Base-by-base conservation (phyloP, 805 yeast species). In the Lipomyces mesembrius region DNA sequence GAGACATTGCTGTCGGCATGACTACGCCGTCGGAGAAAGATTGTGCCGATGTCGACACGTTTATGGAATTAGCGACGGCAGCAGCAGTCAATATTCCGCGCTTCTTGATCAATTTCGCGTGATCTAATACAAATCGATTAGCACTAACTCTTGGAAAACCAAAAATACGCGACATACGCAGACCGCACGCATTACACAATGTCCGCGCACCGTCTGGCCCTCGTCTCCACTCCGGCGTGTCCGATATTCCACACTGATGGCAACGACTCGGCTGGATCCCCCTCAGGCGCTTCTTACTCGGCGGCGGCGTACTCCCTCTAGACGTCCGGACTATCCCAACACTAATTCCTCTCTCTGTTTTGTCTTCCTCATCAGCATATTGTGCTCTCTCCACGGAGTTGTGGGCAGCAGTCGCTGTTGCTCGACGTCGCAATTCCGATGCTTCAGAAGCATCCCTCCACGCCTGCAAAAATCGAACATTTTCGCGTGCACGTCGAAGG, bases 161-260 rank as follows among this genome's bases (percentile, higher is more conserved):
- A 52, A 51, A 29, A 2, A 52, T 34, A 29, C 22, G 14, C 17
- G 43, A 61, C 70, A 32, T 58, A 67, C 71, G 73, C 53, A 90
- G 78, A 0, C 96, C 96, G 76, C 96, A 90, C 0, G 95, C 95
- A 75, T 90, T 91, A 78, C 96, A 90, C 60, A 90, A 77, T 0
- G 92, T 88, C 52, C 92, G 80, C 14, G 86, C 85, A 2, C 95
- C 96, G 62, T 84, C 84, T 1, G 96, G 95, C 0, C 95, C 95
- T 57, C 88, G 83, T 63, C 96, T 79, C 96, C 96, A 90, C 76
- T 90, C 95, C 0, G 95, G 95, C 0, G 96, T 89, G 57, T 84
- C 85, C 7, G 71, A 56, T 17, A 69, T 69, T 12, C 70, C 68
- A 34, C 72, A 69, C 55, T 67, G 68, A 14, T 58, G 71, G 34